Evolutionary conservation across 805 yeast species (phyloP), one percentile per base, ranked within the genome.

Genomic region (Candida corydali): DNA sequence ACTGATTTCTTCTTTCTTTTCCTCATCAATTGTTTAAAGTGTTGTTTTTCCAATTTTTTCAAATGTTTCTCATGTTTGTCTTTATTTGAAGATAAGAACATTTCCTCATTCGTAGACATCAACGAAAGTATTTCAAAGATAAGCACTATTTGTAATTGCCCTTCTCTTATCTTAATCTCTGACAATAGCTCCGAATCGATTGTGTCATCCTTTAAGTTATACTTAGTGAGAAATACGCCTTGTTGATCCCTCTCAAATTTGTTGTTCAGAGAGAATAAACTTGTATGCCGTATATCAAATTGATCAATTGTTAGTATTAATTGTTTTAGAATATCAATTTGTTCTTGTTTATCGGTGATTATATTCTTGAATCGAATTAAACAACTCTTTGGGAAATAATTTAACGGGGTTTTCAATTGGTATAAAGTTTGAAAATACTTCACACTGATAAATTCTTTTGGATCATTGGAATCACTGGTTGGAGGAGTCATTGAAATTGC

Each of bases 81-180:
- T 39, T 22, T 37, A 47, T 41, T 46, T 27, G 32, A 38, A 26
- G 37, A 57, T 47, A 65, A 55, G 48, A 57, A 66, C 14, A 43
- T 55, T 17, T 41, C 50, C 50, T 60, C 73, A 36, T 68, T 69
- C 6, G 65, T 41, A 4, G 51, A 53, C 39, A 61, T 50, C 8
- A 57, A 32, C 16, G 52, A 43, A 3, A 77, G 51, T 3, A 75
- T 38, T 44, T 78, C 83, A 27, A 78, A 45, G 2, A 73, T 42
- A 1, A 76, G 41, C 2, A 78, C 45, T 0, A 76, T 57, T 47
- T 78, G 83, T 22, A 78, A 49, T 42, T 76, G 80, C 1, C 79
- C 72, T 43, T 78, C 83, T 24, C 82, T 56, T 2, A 73, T 59
- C 43, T 76, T 78, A 40, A 77, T 56, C 26, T 68, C 64, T 26